phyloP scores from a whole-genome alignment of 129 eudicot species.

The Kitagawia praeruptora region DNA sequence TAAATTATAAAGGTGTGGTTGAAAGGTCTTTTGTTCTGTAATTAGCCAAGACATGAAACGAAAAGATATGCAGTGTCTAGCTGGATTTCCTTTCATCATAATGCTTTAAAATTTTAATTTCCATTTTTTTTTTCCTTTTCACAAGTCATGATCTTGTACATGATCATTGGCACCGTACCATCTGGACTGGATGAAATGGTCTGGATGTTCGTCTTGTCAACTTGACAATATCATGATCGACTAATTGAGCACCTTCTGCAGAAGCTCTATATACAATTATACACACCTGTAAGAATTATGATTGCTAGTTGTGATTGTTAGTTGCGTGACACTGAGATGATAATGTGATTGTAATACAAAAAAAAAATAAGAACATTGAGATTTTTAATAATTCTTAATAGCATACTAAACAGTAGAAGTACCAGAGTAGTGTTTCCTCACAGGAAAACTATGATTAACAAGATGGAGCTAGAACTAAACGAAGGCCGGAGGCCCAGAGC shows the following conservation, averaged over 20 bases:
- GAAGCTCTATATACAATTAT: background rate
- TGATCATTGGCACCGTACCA: background rate
- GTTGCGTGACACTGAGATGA: background rate
- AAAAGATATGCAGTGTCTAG: background rate
- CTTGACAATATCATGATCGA: background rate
- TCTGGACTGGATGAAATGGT: background rate
- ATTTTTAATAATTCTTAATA: background rate
- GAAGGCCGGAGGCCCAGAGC: background rate
- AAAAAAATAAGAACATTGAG: background rate
- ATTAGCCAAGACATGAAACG: background rate
- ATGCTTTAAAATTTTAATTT: background rate
- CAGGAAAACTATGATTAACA: background rate
- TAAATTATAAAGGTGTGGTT: too few relatives aligned
- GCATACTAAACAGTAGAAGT: background rate
- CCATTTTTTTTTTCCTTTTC: background rate
- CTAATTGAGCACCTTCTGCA: background rate
- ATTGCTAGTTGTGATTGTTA: background rate
- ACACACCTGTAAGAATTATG: background rate
- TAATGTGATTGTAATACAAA: background rate
- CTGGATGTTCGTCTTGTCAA: background rate
- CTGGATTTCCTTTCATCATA: background rate
- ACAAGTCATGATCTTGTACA: background rate
- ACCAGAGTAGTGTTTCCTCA: background rate
- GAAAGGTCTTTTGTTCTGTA: background rate
- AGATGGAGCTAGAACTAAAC: background rate